phyloP scores from a whole-genome alignment of 768 basidiomycete genomes.

The Lactifluus hygrophoroides region DNA sequence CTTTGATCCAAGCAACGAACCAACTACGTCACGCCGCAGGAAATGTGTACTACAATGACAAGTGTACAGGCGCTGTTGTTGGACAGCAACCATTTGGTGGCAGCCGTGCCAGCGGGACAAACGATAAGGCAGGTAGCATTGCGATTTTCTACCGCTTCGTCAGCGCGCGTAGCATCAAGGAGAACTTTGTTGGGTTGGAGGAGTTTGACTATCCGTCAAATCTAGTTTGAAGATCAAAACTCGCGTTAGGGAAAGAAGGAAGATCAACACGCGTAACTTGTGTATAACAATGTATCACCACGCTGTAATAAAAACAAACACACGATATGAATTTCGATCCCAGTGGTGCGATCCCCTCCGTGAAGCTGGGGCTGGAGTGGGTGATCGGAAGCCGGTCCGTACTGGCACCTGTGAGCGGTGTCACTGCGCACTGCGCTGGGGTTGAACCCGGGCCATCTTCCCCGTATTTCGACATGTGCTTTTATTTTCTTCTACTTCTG shows the following conservation, averaged over 20 bases:
- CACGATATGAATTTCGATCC: neutral
- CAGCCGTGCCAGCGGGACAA: constrained; percentile 86
- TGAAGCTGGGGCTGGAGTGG: too few relatives aligned
- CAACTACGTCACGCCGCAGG: constrained; percentile 86
- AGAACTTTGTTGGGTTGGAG: constrained; percentile 83
- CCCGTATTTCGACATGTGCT: too few relatives aligned
- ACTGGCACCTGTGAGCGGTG: too few relatives aligned
- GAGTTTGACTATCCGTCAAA: constrained; percentile 86
- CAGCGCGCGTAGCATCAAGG: constrained; percentile 90
- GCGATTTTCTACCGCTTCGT: constrained; percentile 74
- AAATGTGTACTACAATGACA: constrained; percentile 97
- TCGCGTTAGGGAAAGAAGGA: neutral
- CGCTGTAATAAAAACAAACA: neutral
- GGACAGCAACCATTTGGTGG: constrained; percentile 99
- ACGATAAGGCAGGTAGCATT: constrained; percentile 94
- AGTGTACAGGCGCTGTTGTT: constrained; percentile 96
- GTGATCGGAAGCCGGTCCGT: too few relatives aligned
- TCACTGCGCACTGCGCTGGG: too few relatives aligned
- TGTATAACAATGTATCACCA: neutral
- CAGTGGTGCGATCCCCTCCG: too few relatives aligned
- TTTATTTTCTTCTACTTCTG: too few relatives aligned
- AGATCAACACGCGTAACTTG: neutral
- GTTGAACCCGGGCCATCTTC: too few relatives aligned
- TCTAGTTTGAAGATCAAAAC: constrained; percentile 39
- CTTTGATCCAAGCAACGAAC: constrained; percentile 71